Evolutionary conservation across 108 stramenopile genomes (phyloP).

Genomic region (Pseudonitzschia multiseries): DNA sequence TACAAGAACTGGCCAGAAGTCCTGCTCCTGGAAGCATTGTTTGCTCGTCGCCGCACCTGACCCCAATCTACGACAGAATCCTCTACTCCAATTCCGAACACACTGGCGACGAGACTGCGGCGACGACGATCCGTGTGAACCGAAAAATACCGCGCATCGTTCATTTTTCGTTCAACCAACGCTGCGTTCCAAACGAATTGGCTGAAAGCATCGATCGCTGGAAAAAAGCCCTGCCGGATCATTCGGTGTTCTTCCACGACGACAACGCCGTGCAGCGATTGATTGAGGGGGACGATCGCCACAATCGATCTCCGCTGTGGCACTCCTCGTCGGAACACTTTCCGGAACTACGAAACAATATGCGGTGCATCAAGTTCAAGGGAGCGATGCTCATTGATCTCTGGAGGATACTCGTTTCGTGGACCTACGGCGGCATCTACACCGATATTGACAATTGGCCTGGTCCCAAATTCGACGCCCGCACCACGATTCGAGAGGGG

Average conservation of each 20-base stretch:
- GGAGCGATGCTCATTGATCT: constrained; percentile 35
- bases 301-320: constrained; percentile 11
- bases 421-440: constrained; percentile 30
- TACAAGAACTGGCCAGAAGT: constrained; percentile 10
- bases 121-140: not conserved
- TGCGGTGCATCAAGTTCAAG: constrained; percentile 37
- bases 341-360: constrained; percentile 27
- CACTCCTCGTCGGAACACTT: constrained; percentile 14
- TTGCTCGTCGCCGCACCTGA: constrained; percentile 13
- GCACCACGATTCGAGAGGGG: constrained; percentile 18
- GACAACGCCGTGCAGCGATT: constrained; percentile 47
- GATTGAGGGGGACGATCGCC: constrained; percentile 20
- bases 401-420: constrained; percentile 30
- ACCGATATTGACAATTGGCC: constrained; percentile 32
- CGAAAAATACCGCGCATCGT: constrained; percentile 10
- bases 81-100: not conserved
- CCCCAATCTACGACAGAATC: constrained; percentile 19
- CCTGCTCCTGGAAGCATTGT: constrained; percentile 10
- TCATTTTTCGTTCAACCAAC: constrained; percentile 4
- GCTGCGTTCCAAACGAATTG: constrained; percentile 31
- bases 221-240: constrained; percentile 38
- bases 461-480: constrained; percentile 10
- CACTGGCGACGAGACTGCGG: too few relatives aligned
- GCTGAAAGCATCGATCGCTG: constrained; percentile 15
- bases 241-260: constrained; percentile 51